Conservation (phyloP, 495 filamentous ascomycete genomes). For the Lophiostoma macrostomum region DNA sequence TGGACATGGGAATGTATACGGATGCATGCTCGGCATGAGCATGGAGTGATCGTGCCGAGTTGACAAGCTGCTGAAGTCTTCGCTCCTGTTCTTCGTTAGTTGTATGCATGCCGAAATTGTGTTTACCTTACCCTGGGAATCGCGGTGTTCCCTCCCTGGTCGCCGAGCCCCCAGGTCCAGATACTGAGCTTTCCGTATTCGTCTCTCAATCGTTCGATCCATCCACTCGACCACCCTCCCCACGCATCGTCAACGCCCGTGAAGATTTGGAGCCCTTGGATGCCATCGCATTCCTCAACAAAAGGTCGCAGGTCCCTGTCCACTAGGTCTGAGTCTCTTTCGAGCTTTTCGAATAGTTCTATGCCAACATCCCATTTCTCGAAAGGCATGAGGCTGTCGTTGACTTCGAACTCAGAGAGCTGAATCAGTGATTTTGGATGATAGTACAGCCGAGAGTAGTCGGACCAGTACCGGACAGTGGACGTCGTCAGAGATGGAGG, state of each 20-base stretch:
- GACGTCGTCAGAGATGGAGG: conserved; percentile 62
- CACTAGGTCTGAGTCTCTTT: conserved; percentile 81
- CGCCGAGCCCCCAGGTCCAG: conserved; percentile 82
- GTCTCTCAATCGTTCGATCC: conserved; percentile 78
- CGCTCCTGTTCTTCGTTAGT: conserved; percentile 22
- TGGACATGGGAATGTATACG: conserved; percentile 73
- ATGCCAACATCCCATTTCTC: conserved; percentile 76
- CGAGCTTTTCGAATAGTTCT: conserved; percentile 76
- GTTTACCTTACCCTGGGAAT: conserved; percentile 53
- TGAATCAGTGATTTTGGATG: conserved; percentile 80
- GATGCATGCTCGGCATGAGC: conserved; percentile 68
- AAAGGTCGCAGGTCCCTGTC: conserved; percentile 86
- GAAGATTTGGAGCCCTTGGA: conserved; percentile 85
- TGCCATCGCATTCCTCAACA: conserved; percentile 86
- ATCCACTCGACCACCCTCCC: conserved; percentile 80
- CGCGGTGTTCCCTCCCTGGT: conserved; percentile 45
- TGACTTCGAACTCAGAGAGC: conserved; percentile 73
- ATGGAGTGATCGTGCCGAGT: conserved; percentile 66
- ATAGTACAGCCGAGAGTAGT: conserved; percentile 87
- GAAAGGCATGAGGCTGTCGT: conserved; percentile 73
- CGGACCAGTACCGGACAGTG: conserved; percentile 89
- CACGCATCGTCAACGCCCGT: conserved; percentile 82
- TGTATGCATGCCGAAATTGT: not conserved
- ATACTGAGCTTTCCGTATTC: conserved; percentile 84
- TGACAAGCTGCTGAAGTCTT: conserved; percentile 42